Conservation (phyloP, 768 basidiomycete genomes). For the Neoboletus subvelutipes region DNA sequence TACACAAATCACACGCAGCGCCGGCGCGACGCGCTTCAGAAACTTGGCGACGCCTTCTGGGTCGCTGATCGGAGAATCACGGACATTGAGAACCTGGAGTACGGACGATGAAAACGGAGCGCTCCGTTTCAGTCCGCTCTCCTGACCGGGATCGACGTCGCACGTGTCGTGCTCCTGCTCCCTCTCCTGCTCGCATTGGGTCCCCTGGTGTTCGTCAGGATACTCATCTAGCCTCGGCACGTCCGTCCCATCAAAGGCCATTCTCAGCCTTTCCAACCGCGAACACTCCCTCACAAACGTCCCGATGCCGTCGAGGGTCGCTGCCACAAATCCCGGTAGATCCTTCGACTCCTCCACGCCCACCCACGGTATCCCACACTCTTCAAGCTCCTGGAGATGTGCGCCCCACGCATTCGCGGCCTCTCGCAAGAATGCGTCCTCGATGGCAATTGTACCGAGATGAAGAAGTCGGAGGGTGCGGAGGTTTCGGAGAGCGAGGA, state of each 20-base stretch:
- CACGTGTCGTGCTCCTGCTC: neutral
- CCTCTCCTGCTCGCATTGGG: neutral
- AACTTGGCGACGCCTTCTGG: slow-evolving; percentile 27
- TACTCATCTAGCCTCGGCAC: neutral
- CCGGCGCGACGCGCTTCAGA: slow-evolving; percentile 24
- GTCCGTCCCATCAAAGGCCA: slow-evolving; percentile 28
- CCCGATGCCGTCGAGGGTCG: slow-evolving; percentile 25
- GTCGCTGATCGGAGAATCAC: slow-evolving; percentile 27
- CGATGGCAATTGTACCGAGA: slow-evolving; percentile 28
- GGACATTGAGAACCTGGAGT: slow-evolving; percentile 28
- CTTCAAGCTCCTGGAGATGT: slow-evolving; percentile 26
- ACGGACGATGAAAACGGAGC: neutral
- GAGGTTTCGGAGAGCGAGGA: slow-evolving; percentile 22
- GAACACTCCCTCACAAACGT: slow-evolving; percentile 20
- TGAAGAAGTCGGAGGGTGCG: slow-evolving; percentile 24
- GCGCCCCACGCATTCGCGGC: slow-evolving; percentile 29
- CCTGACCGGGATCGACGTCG: neutral
- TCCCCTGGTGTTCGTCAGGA: neutral
- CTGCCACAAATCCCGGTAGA: slow-evolving; percentile 9
- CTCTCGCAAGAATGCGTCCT: slow-evolving; percentile 26
- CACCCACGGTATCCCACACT: slow-evolving; percentile 31
- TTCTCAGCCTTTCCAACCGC: slow-evolving; percentile 15
- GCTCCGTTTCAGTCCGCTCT: neutral
- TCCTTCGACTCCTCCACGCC: slow-evolving; percentile 14
- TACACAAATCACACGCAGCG: slow-evolving; percentile 25